phyloP scores from a whole-genome alignment of 78 protist genomes.

The slime mould (Dictyostelium discoideum) region dicty_2.7 NC_007089.4:4335001-4335500 shows the following conservation, averaged over 20 bases:
- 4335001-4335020: neutral
- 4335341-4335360: neutral
- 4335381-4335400: conserved; percentile 8
- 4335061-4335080: conserved; percentile 43
- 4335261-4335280: conserved; percentile 69
- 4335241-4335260: conserved; percentile 50
- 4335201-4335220: conserved; percentile 32
- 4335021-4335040: neutral
- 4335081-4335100: neutral
- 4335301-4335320: neutral
- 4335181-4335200: conserved; percentile 15
- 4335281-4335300: conserved; percentile 22
- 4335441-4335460: conserved; percentile 65
- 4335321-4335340: neutral
- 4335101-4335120: neutral
- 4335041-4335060: neutral
- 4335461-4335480: conserved; percentile 63
- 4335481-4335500: neutral
- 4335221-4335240: conserved; percentile 65
- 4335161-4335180: conserved; percentile 1
- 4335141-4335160: conserved; percentile 9
- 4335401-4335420: conserved; percentile 19
- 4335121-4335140: neutral
- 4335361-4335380: neutral
- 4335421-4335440: conserved; percentile 58